Evolutionary conservation across 345 rosid genomes (phyloP).

Genomic region (Arabidopsis arenosa): DNA sequence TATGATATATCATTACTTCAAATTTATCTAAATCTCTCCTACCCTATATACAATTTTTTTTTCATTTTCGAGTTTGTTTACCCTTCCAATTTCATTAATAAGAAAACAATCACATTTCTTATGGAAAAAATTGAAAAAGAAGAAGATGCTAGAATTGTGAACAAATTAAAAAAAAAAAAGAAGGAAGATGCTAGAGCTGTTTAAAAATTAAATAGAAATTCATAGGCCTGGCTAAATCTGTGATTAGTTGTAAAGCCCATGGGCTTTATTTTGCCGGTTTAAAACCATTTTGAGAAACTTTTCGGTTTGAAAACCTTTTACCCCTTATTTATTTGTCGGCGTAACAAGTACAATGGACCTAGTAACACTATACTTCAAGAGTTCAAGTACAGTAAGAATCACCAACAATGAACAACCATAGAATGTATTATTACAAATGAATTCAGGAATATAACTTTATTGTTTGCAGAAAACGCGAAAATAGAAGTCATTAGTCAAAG

Average conservation of each 20-base stretch:
- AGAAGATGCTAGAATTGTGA: not conserved
- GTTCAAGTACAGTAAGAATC: constrained; percentile 20
- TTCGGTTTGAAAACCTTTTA: not conserved
- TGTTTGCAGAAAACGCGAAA: constrained; percentile 6
- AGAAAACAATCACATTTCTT: not conserved
- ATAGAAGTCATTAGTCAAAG: constrained; percentile 29
- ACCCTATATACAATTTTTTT: not conserved
- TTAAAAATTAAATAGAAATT: not conserved
- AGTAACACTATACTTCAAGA: not conserved
- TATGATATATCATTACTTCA: not conserved
- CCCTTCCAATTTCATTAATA: not conserved
- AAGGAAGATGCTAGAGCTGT: not conserved
- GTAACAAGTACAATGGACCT: not conserved
- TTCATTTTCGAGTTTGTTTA: not conserved
- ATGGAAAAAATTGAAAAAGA: not conserved
- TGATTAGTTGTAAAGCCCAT: constrained; percentile 9
- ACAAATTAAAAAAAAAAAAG: not conserved
- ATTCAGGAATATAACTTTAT: not conserved
- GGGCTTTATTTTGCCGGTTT: not conserved
- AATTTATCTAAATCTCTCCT: not conserved
- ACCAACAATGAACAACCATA: constrained; percentile 4
- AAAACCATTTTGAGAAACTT: not conserved
- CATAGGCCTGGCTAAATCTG: not conserved
- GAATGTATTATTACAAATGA: not conserved
- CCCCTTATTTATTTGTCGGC: constrained; percentile 17